A percentile compares a stretch with the other conserved stretches of the same genome.
These are phyloP conservation scores for Pythium vanterpoolii DNA, from an alignment of 352 stramenopile species.

Conservation along the genomic window DNA sequence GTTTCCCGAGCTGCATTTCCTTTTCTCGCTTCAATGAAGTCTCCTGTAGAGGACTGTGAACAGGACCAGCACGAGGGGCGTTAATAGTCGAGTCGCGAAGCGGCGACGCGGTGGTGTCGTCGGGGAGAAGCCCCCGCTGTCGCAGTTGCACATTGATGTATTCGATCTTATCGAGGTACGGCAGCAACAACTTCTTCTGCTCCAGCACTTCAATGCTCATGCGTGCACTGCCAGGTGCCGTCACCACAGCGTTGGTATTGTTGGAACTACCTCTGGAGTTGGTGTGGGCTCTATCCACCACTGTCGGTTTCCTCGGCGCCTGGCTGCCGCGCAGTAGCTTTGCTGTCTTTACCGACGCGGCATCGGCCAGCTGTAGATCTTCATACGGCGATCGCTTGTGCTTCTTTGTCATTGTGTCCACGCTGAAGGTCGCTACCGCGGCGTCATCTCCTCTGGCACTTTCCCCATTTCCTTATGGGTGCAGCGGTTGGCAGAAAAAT, in stretches of 20 bases:
- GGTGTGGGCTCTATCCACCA: not conserved
- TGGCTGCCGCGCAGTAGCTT: constrained; percentile 13
- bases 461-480: not conserved
- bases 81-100: not conserved
- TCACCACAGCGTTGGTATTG: not conserved
- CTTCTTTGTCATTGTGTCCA: constrained; percentile 19
- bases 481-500: too few relatives aligned
- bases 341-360: not conserved
- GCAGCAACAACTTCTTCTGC: constrained; percentile 81
- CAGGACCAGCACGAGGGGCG: not conserved
- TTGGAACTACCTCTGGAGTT: not conserved
- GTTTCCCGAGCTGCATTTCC: not conserved
- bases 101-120: constrained; percentile 1
- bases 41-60: not conserved
- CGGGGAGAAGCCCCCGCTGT: constrained; percentile 43
- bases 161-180: constrained; percentile 85
- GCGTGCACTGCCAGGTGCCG: constrained; percentile 7
- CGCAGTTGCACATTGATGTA: constrained; percentile 83
- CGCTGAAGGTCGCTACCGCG: not conserved
- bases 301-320: not conserved
- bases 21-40: not conserved
- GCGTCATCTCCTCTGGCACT: not conserved
- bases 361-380: not conserved
- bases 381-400: constrained; percentile 23
- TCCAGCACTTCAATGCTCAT: constrained; percentile 60